Conservation (phyloP, 306 rosid genomes). For the Vigna nakashimae region DNA sequence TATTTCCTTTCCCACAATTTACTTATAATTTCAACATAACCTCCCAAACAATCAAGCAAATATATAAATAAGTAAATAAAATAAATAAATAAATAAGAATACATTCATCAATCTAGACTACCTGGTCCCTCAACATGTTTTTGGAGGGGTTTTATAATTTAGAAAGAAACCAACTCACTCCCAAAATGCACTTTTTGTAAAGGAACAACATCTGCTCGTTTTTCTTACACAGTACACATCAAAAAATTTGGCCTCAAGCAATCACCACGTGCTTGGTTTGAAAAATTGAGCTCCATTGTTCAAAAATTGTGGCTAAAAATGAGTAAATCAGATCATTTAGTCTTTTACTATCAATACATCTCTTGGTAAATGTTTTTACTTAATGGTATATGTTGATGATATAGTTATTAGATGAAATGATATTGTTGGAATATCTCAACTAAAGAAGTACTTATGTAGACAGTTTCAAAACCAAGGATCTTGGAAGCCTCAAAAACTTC, state of each 20-base stretch:
- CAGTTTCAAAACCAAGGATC: no score
- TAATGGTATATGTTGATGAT: no score
- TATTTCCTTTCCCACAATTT: background rate
- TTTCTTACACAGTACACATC: background rate
- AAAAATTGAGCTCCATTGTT: no score
- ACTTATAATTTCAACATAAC: background rate
- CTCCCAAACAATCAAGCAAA: background rate
- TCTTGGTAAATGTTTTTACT: no score
- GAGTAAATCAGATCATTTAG: no score
- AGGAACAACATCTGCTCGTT: slow-evolving; percentile 10
- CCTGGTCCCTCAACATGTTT: slow-evolving; percentile 12
- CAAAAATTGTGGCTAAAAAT: no score
- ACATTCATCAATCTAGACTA: background rate
- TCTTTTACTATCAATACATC: no score
- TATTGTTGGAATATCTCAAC: no score
- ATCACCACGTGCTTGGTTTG: no score
- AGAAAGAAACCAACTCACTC: background rate
- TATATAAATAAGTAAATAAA: slow-evolving; percentile 4
- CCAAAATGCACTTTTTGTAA: background rate
- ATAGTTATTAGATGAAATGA: no score
- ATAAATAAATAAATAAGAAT: background rate
- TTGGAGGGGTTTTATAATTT: background rate
- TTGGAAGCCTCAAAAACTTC: no score
- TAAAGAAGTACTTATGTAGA: no score
- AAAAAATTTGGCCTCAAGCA: background rate